A percentile compares a stretch with the other conserved stretches of the same genome.
These are phyloP conservation scores for Knoxdaviesia capensis DNA, from an alignment of 2,329 filamentous ascomycete genomes.

Conservation along the genomic window DNA sequence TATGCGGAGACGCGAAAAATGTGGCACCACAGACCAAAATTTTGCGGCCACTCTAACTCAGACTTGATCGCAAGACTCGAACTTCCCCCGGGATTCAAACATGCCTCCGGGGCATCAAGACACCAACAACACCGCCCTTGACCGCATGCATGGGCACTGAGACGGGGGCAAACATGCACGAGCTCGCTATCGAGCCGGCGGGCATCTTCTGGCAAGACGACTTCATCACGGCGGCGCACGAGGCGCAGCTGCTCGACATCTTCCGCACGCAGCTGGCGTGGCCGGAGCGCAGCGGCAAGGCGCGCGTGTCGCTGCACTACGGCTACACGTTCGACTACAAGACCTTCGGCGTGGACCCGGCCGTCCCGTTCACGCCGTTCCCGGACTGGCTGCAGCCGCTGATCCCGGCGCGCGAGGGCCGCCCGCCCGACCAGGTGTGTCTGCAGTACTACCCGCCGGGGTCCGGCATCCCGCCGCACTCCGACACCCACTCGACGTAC, in stretches of 20 bases:
- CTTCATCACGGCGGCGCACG: slow-evolving; percentile 24
- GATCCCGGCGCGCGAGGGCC: slow-evolving; percentile 19
- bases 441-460: slow-evolving; percentile 40
- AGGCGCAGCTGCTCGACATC: slow-evolving; percentile 20
- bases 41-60: no score
- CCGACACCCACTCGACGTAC: slow-evolving; percentile 31
- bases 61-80: no score
- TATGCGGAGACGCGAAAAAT: no score
- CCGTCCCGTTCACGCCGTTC: slow-evolving; percentile 27
- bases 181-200: slow-evolving; percentile 8
- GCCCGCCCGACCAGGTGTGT: slow-evolving; percentile 35
- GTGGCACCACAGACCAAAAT: no score
- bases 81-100: no score
- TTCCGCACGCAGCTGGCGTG: slow-evolving; percentile 24
- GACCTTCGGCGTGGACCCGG: slow-evolving; percentile 31
- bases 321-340: slow-evolving; percentile 38
- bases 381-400: slow-evolving; percentile 29
- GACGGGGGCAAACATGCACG: no score
- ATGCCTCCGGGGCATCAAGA: no score
- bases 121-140: not conserved
- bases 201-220: slow-evolving; percentile 23
- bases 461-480: slow-evolving; percentile 38
- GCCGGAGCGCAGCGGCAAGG: slow-evolving; percentile 19
- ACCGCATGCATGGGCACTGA: not conserved
- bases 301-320: slow-evolving; percentile 29